phyloP scores from a whole-genome alignment of 352 stramenopile genomes.

The Phytophthora idaei region DNA sequence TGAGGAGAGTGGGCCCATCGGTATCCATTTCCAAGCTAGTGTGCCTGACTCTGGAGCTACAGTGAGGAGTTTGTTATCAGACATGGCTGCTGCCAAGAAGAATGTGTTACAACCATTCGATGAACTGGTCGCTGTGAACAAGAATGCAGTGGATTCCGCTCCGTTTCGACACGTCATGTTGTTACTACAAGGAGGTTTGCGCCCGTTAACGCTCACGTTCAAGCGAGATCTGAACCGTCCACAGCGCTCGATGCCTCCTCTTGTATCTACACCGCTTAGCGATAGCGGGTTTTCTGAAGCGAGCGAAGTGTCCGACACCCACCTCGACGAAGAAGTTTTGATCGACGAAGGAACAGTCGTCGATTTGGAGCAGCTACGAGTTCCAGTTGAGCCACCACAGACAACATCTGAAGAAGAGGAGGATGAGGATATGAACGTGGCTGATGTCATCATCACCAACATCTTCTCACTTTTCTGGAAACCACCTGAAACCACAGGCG shows the following conservation, averaged over 20 bases:
- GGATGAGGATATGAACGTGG: constrained; percentile 61
- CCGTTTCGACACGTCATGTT: constrained; percentile 87
- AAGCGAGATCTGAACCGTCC: constrained; percentile 42
- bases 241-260: constrained; percentile 5
- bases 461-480: constrained; percentile 88
- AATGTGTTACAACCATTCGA: constrained; percentile 63
- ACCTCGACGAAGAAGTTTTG: constrained; percentile 69
- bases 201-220: constrained; percentile 82
- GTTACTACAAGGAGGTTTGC: constrained; percentile 74
- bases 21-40: constrained; percentile 86
- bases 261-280: constrained; percentile 6
- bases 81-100: constrained; percentile 59
- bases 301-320: constrained; percentile 4
- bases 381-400: constrained; percentile 6
- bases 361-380: constrained; percentile 30
- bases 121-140: constrained; percentile 80
- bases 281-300: constrained; percentile 5
- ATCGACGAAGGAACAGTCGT: constrained; percentile 42
- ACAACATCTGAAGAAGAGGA: background rate
- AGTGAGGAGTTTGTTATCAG: constrained; percentile 60
- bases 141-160: constrained; percentile 63
- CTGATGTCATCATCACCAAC: constrained; percentile 86
- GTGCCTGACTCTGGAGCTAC: constrained; percentile 65
- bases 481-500: constrained; percentile 40
- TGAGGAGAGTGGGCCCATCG: constrained; percentile 70